Evolutionary conservation across 345 rosid species (phyloP), one percentile per base, ranked within the genome.

Genomic region (Brassica incana): DNA sequence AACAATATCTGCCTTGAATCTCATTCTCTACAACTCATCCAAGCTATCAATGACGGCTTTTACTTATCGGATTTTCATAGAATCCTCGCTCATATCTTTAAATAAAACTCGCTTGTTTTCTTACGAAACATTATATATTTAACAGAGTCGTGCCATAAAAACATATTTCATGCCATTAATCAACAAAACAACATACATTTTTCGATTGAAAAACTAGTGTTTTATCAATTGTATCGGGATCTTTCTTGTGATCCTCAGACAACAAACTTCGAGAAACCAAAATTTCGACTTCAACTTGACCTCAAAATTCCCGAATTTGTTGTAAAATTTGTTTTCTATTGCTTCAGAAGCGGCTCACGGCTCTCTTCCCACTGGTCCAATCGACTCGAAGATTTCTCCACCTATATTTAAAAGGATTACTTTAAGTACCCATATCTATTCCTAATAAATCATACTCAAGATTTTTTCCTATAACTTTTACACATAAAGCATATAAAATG

Each of bases 361-460:
- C 84, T 86, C 72, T 85, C 88, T 29, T 89, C 95, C 98, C 98
- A 91, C 70, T 76, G 85, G 33, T 85, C 91, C 86, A 91, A 77
- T 4, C 95, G 83, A 35, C 60, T 81, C 74, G 68, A 83, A 6
- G 94, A 85, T 40, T 79, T 91, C 82, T 85, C 97, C 63, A 90
- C 97, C 95, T 93, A 84, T 0, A 12, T 23, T 23, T 8, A 4
- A 29, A 25, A 18, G 6, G 0, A 16, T 15, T n/a, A 52, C 5
- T 58, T 16, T 43, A 43, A 7, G 18, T 7, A 62, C 4, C 54
- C 72, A 8, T 23, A 77, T 48, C 35, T 23, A 20, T 43, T 52
- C 3, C 35, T 23, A 23, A 23, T n/a, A 38, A 33, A 73, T 59
- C 23, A 54, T 33, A 64, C 59, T 50, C 4, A 63, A 71, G 1